These are phyloP conservation scores for Ceriops zippeliana DNA, from an alignment of 345 rosid genomes.

Conservation along the genomic window DNA sequence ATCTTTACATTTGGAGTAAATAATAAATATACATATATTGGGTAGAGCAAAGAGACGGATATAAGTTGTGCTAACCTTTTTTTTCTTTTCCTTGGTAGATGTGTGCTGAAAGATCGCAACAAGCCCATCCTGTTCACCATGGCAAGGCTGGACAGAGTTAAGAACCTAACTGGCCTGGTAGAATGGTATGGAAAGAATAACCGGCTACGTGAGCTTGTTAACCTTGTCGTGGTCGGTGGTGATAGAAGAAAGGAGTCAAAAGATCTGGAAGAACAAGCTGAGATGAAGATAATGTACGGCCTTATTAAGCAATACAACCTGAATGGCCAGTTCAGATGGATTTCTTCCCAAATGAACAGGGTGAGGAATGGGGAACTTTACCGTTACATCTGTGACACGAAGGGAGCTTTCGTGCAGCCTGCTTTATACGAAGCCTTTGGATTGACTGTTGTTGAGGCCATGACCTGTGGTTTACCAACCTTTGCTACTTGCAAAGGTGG, in stretches of 20 bases:
- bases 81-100: constrained; percentile 24
- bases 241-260: constrained; percentile 36
- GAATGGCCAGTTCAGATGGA: constrained; percentile 54
- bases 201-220: constrained; percentile 43
- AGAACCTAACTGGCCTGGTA: constrained; percentile 55
- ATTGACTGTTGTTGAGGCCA: constrained; percentile 55
- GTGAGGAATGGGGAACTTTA: constrained; percentile 58
- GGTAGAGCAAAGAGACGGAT: not conserved
- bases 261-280: constrained; percentile 53
- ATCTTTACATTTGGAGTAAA: not conserved
- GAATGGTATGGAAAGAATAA: constrained; percentile 46
- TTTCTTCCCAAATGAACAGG: constrained; percentile 51
- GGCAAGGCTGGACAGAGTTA: constrained; percentile 65
- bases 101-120: constrained; percentile 36
- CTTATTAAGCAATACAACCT: constrained; percentile 43
- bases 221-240: constrained; percentile 51
- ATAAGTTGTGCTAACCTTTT: not conserved
- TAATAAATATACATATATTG: not conserved
- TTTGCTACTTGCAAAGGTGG: constrained; percentile 60
- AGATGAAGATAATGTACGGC: constrained; percentile 46
- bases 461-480: constrained; percentile 56
- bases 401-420: constrained; percentile 49
- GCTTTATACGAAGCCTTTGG: constrained; percentile 60
- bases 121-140: constrained; percentile 64
- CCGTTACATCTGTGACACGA: constrained; percentile 49